Evolutionary conservation across 1,139 yeast genomes (phyloP).

Genomic region (Hanseniaspora uvarum): DNA sequence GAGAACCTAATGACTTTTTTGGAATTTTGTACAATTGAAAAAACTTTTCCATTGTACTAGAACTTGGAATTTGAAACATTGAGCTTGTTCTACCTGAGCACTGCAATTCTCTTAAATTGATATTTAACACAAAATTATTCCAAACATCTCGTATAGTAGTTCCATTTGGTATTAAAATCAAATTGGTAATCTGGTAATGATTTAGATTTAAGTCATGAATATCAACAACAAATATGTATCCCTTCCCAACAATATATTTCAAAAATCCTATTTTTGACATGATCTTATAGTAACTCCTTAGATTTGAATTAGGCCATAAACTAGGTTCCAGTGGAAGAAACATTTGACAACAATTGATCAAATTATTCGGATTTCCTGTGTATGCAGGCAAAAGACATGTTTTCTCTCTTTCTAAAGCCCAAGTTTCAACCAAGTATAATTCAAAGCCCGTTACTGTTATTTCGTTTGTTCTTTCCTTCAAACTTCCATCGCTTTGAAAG

Average conservation of each 20-base stretch:
- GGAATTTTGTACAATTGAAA: conserved; percentile 57
- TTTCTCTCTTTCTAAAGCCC: conserved; percentile 66
- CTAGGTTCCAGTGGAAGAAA: conserved; percentile 46
- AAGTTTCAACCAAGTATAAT: conserved; percentile 82
- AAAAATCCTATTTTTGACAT: conserved; percentile 12
- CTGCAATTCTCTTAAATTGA: conserved; percentile 61
- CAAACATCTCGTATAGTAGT: conserved; percentile 51
- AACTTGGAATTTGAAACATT: conserved; percentile 56
- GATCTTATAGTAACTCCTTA: conserved; percentile 47
- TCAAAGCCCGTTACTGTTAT: conserved; percentile 62
- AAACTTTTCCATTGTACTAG: conserved; percentile 74
- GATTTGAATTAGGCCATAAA: conserved; percentile 45
- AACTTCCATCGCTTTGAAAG: conserved; percentile 33
- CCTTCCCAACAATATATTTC: conserved; percentile 24
- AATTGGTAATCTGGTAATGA: conserved; percentile 45
- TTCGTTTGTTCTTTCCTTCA: conserved; percentile 33
- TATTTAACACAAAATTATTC: conserved; percentile 55
- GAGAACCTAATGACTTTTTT: conserved; percentile 20
- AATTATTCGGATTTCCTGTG: conserved; percentile 67
- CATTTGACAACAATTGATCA: conserved; percentile 51
- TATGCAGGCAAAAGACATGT: conserved; percentile 66
- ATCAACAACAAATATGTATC: conserved; percentile 68
- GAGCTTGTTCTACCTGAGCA: conserved; percentile 82
- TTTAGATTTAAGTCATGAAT: conserved; percentile 56
- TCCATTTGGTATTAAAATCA: conserved; percentile 51